phyloP scores from a whole-genome alignment of 108 stramenopile genomes.

The Skeletonema costatum region DNA sequence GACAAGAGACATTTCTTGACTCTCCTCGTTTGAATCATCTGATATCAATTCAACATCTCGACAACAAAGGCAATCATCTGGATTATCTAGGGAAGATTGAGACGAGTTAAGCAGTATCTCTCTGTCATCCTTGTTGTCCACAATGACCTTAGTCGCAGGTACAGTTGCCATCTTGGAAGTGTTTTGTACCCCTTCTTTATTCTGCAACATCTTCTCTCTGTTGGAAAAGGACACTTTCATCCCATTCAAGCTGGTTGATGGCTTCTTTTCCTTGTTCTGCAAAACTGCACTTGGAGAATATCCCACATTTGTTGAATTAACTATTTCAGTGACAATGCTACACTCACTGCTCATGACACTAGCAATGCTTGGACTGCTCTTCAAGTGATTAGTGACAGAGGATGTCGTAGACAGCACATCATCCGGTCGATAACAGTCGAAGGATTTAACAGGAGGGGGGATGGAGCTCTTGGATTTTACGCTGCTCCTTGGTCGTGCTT shows the following conservation, averaged over 20 bases:
- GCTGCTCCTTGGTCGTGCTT: too few relatives aligned
- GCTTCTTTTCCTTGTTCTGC: not conserved
- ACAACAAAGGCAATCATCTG: too few relatives aligned
- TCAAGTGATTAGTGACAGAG: not conserved
- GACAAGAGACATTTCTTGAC: not conserved
- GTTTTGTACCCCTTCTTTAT: not conserved
- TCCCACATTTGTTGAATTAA: not conserved
- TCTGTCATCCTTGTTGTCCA: not conserved
- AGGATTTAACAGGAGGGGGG: not conserved
- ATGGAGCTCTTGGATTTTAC: not conserved
- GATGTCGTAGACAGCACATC: not conserved
- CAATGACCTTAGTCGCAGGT: not conserved
- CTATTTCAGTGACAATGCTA: not conserved
- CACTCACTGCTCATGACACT: not conserved
- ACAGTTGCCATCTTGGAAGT: not conserved
- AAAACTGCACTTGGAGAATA: not conserved
- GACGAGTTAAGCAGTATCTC: not conserved
- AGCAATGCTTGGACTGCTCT: not conserved
- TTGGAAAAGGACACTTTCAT: not conserved
- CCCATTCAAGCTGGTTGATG: not conserved
- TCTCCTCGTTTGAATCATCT: not conserved
- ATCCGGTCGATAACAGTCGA: not conserved
- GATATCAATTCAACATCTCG: not conserved
- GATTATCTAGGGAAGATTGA: not conserved
- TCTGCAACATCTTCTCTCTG: not conserved